Base-by-base conservation (phyloP, 2,329 filamentous ascomycete species). In the Aspergillus felis region DNA sequence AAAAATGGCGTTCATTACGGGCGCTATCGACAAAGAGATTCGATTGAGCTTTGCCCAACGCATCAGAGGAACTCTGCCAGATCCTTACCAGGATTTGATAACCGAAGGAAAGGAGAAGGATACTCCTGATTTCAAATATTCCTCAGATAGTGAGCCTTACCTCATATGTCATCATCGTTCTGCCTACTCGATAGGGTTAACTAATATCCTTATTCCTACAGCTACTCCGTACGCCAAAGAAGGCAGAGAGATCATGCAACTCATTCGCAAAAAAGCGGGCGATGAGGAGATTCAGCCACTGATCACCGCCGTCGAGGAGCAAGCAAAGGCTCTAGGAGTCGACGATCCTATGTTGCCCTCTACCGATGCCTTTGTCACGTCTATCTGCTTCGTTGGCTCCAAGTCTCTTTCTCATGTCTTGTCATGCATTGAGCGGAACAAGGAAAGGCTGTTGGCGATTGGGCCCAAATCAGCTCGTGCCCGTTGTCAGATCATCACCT, bases 361-460 rank as follows among this genome's bases (percentile, higher is more conserved):
- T 61, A 96, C 92, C 4, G 94, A 97, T 71, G 92, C 92, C 44
- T 96, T 96, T 69, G 87, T 96, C 69, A 99, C 93, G 0, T 87
- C 91, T 22, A 92, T 99, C 64, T 94, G 93, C 78, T 94, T 87
- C 76, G 87, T 97, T 51, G 94, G 94, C 48, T 92, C 91, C 62
- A 99, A 99, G 76, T 97, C 93, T 0, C 84, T 99, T 32, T 97
- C 92, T 12, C 94, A 99, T 74, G 91, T 97, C 3, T 84, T 99
- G 17, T 95, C 92, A 8, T 96, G 90, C 73, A 96, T 99, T 63
- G 94, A 99, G 75, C 89, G 94, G 57, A 93, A 89, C 76, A 96
- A 96, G 76, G 90, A 93, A 55, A 87, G 92, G 29, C 85, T 99
- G 0, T 80, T 96, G 2, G 87, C 89, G 57, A 87, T 93, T 41